Percentiles rank a stretch among this genome's conserved stretches.
Evolutionary conservation across 331 rosid species (phyloP).

Genomic region (Quercus tomentella): DNA sequence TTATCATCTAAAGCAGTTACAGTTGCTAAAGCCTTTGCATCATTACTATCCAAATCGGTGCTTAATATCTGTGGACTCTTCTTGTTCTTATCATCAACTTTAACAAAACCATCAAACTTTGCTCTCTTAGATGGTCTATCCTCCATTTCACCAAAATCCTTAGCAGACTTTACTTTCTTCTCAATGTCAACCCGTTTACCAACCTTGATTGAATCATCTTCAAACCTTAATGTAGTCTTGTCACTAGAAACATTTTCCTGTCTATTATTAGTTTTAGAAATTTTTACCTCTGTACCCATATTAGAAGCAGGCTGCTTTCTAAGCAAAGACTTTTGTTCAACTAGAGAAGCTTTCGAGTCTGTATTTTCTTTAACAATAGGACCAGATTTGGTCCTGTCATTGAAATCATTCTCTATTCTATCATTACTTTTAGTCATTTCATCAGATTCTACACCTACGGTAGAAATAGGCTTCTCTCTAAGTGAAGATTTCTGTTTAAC

Average conservation of each 20-base stretch:
- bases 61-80: constrained; percentile 12
- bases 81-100: constrained; percentile 23
- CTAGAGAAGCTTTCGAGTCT: background rate
- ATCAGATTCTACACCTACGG: constrained; percentile 1
- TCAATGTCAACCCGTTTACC: constrained; percentile 10
- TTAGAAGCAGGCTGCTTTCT: constrained; percentile 3
- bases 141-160: constrained; percentile 21
- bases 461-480: constrained; percentile 7
- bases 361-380: background rate
- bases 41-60: constrained; percentile 12
- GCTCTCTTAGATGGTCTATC: constrained; percentile 43
- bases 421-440: constrained; percentile 12
- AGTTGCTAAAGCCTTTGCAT: constrained; percentile 16
- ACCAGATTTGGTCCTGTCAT: background rate
- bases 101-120: constrained; percentile 24
- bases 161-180: constrained; percentile 14
- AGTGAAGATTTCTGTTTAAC: constrained; percentile 2
- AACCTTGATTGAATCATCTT: constrained; percentile 23
- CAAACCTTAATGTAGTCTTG: constrained; percentile 11
- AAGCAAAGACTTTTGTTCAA: constrained; percentile 1
- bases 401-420: constrained; percentile 6
- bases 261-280: constrained; percentile 10
- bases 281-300: constrained; percentile 4
- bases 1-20: constrained; percentile 26
- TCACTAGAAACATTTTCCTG: constrained; percentile 12